Percentiles rank a stretch among this genome's conserved stretches.
phyloP scores from a whole-genome alignment of 441 rosid species.

The Geranium incanum region DNA sequence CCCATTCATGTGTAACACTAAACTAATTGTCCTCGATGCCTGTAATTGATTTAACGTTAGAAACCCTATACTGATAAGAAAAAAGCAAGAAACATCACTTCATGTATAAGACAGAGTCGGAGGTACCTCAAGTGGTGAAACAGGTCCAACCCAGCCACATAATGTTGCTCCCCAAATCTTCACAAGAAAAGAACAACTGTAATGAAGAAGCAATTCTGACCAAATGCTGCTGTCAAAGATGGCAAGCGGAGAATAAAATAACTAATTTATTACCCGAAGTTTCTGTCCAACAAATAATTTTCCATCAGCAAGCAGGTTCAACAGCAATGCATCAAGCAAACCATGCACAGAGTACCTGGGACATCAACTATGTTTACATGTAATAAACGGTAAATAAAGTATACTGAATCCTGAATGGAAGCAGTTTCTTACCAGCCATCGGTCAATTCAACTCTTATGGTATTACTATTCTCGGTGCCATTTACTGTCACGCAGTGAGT shows the following conservation, averaged over 20 bases:
- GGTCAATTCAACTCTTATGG: constrained; percentile 65
- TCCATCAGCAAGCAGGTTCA: constrained; percentile 58
- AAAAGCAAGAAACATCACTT: constrained; percentile 23
- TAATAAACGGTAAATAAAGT: constrained; percentile 15
- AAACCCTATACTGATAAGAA: constrained; percentile 9
- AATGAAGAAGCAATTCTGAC: constrained; percentile 23
- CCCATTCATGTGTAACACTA: constrained; percentile 77
- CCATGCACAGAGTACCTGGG: constrained; percentile 78
- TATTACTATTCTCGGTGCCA: constrained; percentile 32
- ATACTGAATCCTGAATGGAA: constrained; percentile 8
- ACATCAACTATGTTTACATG: constrained; percentile 23
- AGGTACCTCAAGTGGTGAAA: constrained; percentile 82
- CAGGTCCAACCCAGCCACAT: constrained; percentile 72
- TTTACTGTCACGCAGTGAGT: constrained; percentile 26
- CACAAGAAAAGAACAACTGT: constrained; percentile 28
- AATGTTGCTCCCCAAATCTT: constrained; percentile 87
- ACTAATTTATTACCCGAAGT: constrained; percentile 51
- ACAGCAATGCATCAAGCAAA: constrained; percentile 54
- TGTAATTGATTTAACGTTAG: constrained; percentile 37
- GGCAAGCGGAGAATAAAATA: constrained; percentile 20
- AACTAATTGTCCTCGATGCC: constrained; percentile 54
- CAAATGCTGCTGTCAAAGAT: constrained; percentile 15
- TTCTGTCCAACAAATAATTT: constrained; percentile 87
- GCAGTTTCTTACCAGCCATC: constrained; percentile 60
- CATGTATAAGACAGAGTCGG: constrained; percentile 24